Evolutionary conservation across 495 filamentous ascomycete genomes (phyloP).

Genomic region (Hapsidospora chrysogenum): DNA sequence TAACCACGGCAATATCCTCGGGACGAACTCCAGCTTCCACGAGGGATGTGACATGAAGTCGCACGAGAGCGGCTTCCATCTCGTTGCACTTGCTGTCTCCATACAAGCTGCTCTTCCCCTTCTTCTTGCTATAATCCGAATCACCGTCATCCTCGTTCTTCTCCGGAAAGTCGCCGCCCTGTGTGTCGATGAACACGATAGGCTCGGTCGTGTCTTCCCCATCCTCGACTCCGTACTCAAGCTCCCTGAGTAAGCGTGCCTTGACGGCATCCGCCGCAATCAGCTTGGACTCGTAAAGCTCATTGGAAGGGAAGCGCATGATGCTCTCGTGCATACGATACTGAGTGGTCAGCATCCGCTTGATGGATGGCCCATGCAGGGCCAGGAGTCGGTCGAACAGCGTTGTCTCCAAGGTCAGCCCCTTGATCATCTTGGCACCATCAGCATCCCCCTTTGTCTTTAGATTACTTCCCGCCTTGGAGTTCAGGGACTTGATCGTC

Average conservation of each 20-base stretch:
- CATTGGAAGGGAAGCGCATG: constrained; percentile 82
- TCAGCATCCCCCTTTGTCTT: constrained; percentile 11
- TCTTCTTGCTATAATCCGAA: constrained; percentile 5
- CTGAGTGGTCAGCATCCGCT: constrained; percentile 91
- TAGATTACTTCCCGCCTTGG: constrained; percentile 21
- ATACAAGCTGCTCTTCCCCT: constrained; percentile 28
- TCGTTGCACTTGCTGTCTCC: constrained; percentile 90
- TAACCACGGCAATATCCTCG: constrained; percentile 83
- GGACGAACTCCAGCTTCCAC: constrained; percentile 61
- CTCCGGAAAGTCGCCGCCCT: constrained; percentile 72
- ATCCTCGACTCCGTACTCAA: constrained; percentile 62
- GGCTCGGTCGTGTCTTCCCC: constrained; percentile 83
- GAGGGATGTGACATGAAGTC: constrained; percentile 53
- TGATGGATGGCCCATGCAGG: constrained; percentile 69
- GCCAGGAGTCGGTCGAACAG: constrained; percentile 78
- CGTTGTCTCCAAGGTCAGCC: constrained; percentile 60
- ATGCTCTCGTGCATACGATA: constrained; percentile 96
- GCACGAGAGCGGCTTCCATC: constrained; percentile 72
- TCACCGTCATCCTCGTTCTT: constrained; percentile 19
- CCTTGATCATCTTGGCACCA: constrained; percentile 17
- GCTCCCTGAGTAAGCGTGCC: constrained; percentile 51
- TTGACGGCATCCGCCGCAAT: constrained; percentile 66
- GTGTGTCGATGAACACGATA: constrained; percentile 88
- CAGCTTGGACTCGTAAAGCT: constrained; percentile 70
- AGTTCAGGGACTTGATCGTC: constrained; percentile 71